Evolutionary conservation across 192 early-diverging fungal species (phyloP), one percentile per base, ranked within the genome.

Genomic region (Coemansia sp.): DNA sequence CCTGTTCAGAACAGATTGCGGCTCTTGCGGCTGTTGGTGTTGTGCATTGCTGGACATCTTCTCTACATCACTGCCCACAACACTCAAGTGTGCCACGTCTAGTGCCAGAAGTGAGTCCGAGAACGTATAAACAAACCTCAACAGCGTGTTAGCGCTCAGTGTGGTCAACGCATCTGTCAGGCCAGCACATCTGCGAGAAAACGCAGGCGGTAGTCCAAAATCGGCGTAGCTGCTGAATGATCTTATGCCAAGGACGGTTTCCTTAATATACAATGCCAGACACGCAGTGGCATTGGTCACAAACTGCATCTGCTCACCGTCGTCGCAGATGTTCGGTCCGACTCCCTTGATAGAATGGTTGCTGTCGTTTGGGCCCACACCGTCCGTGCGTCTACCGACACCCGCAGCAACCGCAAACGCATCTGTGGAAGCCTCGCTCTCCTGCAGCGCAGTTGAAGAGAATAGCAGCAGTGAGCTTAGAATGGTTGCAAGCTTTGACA

Each of bases 341-440:
- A 55, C 46, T 41, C 39, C 26, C 56, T 55, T 66, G 13, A 56
- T 65, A 26, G 61, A 41, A 39, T 60, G 68, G 6, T 21, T 12
- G 57, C 37, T 59, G 8, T 16, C 57, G 57, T 22, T 59, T 2
- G 57, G 18, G 40, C 39, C 57, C 6, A 59, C 57, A 13, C 57
- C 32, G n/a, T 8, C 32, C 3, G 57, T 3, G 18, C 37, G 37
- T n/a, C n/a, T 6, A 18, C 39, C 45, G 40, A 69, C 73, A 9
- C 73, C 78, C 4, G 73, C 78, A 9, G 69, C 73, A 43, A 75
- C 56, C 11, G 73, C 73, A 75, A 80, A 75, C 0, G 78, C 78
- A 60, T 80, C 78, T 1, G 78, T 80, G 6, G 78, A 61, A 6
- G 73, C 73, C 64, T 80, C 78, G 72, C 69, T 75, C 19, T 75